phyloP scores from a whole-genome alignment of 768 basidiomycete species.

The Tulasnella sp. region DNA sequence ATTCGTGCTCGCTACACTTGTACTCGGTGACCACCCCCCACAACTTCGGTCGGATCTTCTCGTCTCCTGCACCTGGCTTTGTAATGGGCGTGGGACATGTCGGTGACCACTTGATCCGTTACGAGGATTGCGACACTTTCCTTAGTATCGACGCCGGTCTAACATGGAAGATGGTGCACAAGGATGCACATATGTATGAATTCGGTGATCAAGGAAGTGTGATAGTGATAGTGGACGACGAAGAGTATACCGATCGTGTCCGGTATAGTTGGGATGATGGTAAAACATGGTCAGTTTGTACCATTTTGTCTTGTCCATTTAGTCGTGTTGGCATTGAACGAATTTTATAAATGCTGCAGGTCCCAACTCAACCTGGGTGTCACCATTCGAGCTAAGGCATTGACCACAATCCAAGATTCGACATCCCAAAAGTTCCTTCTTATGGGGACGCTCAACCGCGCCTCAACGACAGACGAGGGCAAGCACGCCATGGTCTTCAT shows the following conservation, averaged over 20 bases:
- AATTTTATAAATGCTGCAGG: conserved; percentile 41
- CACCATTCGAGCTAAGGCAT: conserved; percentile 55
- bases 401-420: conserved; percentile 89
- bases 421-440: conserved; percentile 95
- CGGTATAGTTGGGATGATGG: conserved; percentile 79
- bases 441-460: conserved; percentile 61
- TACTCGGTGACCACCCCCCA: conserved; percentile 88
- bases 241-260: conserved; percentile 57
- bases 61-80: conserved; percentile 86
- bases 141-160: conserved; percentile 82
- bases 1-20: conserved; percentile 74
- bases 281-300: conserved; percentile 65
- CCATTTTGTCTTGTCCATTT: background rate
- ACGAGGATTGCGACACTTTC: conserved; percentile 89
- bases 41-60: conserved; percentile 91
- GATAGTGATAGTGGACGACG: conserved; percentile 72
- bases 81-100: conserved; percentile 95
- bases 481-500: conserved; percentile 65
- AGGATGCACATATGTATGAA: conserved; percentile 84
- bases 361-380: conserved; percentile 56
- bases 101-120: conserved; percentile 53
- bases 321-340: background rate
- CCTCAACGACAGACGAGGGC: conserved; percentile 42
- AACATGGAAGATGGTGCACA: conserved; percentile 67
- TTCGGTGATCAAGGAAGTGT: conserved; percentile 88